phyloP scores from a whole-genome alignment of 192 early-diverging fungal genomes.

The Linnemannia hyalina region DNA sequence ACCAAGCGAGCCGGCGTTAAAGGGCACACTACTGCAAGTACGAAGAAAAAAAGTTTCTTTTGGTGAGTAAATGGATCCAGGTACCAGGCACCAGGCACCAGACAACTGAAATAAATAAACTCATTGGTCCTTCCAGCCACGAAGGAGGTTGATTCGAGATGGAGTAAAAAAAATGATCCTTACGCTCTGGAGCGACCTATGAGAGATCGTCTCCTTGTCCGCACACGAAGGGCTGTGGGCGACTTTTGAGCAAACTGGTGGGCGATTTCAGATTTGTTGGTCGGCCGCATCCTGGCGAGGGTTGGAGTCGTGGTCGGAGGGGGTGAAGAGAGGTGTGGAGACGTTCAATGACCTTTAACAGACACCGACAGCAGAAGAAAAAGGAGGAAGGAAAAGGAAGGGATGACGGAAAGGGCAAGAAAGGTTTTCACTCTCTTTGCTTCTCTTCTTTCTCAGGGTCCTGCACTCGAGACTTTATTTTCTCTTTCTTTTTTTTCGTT shows the following conservation, averaged over 20 bases:
- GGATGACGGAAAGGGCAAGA: neutral
- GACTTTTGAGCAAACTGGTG: constrained; percentile 25
- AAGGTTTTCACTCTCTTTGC: neutral
- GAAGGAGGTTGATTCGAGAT: too few species aligned
- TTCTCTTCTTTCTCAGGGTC: neutral
- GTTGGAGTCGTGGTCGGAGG: neutral
- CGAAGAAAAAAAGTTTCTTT: neutral
- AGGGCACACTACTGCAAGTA: constrained; percentile 29
- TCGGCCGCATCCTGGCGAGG: constrained; percentile 19
- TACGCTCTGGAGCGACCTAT: constrained; percentile 50
- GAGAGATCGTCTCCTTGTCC: constrained; percentile 48
- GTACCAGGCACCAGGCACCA: neutral
- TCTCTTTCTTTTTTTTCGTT: neutral
- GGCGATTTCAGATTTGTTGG: constrained; percentile 27
- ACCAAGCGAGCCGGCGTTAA: constrained; percentile 37
- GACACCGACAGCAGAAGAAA: neutral
- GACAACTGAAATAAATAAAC: constrained; percentile 7
- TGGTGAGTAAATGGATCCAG: neutral
- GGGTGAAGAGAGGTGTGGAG: neutral
- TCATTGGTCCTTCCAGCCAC: neutral
- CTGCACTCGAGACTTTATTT: constrained; percentile 3
- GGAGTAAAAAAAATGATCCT: neutral
- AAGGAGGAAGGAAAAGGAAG: neutral
- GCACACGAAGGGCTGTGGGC: constrained; percentile 21
- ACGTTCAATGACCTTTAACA: neutral